Percentiles rank a stretch among this genome's conserved stretches.
Evolutionary conservation across 257 asterid genomes (phyloP).

Genomic region (Rhazya stricta): DNA sequence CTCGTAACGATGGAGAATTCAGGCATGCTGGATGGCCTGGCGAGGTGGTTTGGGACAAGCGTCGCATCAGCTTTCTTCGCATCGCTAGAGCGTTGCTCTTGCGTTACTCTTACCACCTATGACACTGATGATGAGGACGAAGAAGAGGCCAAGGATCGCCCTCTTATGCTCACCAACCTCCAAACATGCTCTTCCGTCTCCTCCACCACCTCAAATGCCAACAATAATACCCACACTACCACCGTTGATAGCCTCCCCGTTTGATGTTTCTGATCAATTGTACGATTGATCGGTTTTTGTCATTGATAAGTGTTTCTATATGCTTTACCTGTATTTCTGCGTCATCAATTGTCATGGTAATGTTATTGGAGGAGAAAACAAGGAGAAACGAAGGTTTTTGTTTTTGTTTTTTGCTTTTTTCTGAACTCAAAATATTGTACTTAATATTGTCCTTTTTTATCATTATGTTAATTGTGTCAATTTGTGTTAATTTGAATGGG

Average conservation of each 20-base stretch:
- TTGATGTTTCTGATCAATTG: slow-evolving; percentile 28
- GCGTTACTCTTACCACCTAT: slow-evolving; percentile 74
- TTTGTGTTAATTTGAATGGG: not conserved
- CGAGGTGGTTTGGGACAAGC: slow-evolving; percentile 79
- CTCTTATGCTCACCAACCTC: slow-evolving; percentile 59
- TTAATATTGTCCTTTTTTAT: not conserved
- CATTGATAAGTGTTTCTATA: not conserved
- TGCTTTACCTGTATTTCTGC: not conserved
- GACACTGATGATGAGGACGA: slow-evolving; percentile 74
- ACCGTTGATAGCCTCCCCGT: slow-evolving; percentile 72
- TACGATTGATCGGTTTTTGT: not conserved
- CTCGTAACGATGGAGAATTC: not conserved
- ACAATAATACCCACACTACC: slow-evolving; percentile 17
- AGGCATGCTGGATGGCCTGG: slow-evolving; percentile 71
- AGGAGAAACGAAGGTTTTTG: not conserved
- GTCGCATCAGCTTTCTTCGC: slow-evolving; percentile 91
- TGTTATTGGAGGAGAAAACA: not conserved
- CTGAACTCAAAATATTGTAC: not conserved
- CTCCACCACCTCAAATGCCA: slow-evolving; percentile 9
- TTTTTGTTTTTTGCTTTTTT: not conserved
- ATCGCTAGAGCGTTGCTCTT: slow-evolving; percentile 94
- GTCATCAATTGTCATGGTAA: not conserved
- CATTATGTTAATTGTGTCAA: not conserved
- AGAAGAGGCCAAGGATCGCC: slow-evolving; percentile 87
- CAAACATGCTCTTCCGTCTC: slow-evolving; percentile 37